A percentile compares a stretch with the other conserved stretches of the same genome.
phyloP scores from a whole-genome alignment of 306 rosid species.

The Quercus engelmannii region DNA sequence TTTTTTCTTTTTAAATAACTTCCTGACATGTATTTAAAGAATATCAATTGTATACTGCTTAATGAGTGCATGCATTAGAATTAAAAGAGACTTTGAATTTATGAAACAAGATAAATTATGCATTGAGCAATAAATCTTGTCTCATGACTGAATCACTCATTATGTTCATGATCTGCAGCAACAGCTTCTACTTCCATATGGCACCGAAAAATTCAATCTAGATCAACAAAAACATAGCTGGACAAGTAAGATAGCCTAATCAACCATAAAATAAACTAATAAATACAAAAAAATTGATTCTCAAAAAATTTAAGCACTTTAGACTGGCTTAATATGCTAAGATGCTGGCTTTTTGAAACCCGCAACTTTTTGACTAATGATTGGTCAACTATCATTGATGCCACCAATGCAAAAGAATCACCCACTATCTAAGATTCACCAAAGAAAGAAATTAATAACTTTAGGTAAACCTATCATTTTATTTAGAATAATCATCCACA shows the following conservation, averaged over 20 bases:
- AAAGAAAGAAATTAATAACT: not conserved
- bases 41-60: not conserved
- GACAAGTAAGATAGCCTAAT: not conserved
- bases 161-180: not conserved
- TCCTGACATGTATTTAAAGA: not conserved
- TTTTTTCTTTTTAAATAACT: not conserved
- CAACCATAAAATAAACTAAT: not conserved
- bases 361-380: constrained; percentile 2
- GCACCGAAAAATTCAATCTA: not conserved
- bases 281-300: too few species aligned
- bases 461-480: not conserved
- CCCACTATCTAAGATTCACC: not conserved
- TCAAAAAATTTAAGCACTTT: not conserved
- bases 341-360: not conserved
- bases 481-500: not conserved
- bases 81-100: not conserved
- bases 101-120: not conserved
- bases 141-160: not conserved
- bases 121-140: not conserved
- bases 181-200: not conserved
- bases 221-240: not conserved
- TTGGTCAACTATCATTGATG: not conserved
- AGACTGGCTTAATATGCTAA: not conserved
- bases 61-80: not conserved
- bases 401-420: not conserved